A percentile compares a stretch with the other conserved stretches of the same genome.
Conservation (phyloP, 352 stramenopile species). For the Phytophthora melonis region DNA sequence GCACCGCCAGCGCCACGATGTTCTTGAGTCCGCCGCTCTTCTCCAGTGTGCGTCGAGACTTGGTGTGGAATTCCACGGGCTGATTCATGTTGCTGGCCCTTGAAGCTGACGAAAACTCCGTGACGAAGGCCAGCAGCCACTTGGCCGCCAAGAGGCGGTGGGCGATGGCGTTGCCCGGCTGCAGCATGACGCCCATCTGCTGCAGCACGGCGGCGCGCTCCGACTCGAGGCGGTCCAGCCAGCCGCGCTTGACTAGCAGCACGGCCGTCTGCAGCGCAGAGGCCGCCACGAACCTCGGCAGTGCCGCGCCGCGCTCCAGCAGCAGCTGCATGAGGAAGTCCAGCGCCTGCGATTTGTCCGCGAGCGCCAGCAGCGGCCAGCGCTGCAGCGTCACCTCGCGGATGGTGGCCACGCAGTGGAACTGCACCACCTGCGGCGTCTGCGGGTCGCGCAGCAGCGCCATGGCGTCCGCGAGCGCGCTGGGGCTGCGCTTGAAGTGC, state of each 20-base stretch:
- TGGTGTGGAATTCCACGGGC: slow-evolving; percentile 86
- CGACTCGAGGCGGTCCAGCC: slow-evolving; percentile 67
- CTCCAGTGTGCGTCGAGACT: slow-evolving; percentile 69
- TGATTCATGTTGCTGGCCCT: slow-evolving; percentile 83
- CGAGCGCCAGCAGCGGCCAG: slow-evolving; percentile 58
- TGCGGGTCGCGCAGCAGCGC: slow-evolving; percentile 47
- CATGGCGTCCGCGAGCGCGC: slow-evolving; percentile 70
- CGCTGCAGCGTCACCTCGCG: slow-evolving; percentile 79
- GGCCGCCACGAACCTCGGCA: slow-evolving; percentile 70
- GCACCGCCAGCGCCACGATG: slow-evolving; percentile 66
- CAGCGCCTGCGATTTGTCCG: slow-evolving; percentile 63
- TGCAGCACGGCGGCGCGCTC: slow-evolving; percentile 69
- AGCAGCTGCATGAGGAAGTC: slow-evolving; percentile 87
- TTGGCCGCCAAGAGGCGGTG: slow-evolving; percentile 77
- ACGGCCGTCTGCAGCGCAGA: slow-evolving; percentile 77
- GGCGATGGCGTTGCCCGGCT: slow-evolving; percentile 34
- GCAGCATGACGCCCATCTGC: slow-evolving; percentile 80
- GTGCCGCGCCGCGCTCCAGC: slow-evolving; percentile 57
- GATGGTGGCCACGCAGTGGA: slow-evolving; percentile 83
- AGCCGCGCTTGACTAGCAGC: slow-evolving; percentile 84
- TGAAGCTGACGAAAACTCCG: slow-evolving; percentile 85
- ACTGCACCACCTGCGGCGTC: slow-evolving; percentile 69
- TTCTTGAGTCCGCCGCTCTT: slow-evolving; percentile 65
- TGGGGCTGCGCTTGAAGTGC: slow-evolving; percentile 86
- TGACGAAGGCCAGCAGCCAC: slow-evolving; percentile 87